Base-by-base conservation (phyloP, 345 rosid genomes). In the Citrus unshiu region DNA sequence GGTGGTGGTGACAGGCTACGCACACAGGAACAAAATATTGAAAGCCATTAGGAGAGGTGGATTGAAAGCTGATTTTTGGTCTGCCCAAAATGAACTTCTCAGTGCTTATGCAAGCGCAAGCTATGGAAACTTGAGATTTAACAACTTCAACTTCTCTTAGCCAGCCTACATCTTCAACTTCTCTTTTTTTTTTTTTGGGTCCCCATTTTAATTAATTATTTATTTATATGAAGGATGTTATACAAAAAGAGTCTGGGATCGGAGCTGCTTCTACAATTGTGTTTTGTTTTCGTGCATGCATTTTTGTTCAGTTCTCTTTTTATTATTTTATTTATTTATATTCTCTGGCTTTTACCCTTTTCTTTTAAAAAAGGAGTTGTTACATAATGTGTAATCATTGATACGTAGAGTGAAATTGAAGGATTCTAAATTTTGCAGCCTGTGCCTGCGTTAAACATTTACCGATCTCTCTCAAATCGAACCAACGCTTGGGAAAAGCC, bases 51-150 rank as follows among this genome's bases (percentile, higher is more conserved):
- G 87, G 35, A 80, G 89, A 81, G 76, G 84, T 18, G 89, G 89
- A 60, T 73, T 84, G 3, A 87, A 81, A 77, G 89, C 89, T 32
- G 87, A 87, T 22, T 87, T 87, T 76, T 87, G 86, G 89, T 87
- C 87, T 69, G 57, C 77, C 13, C 87, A 84, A 58, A 78, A 78
- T 22, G 87, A 87, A 70, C 86, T 87, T 16, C 89, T 84, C 70
- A 76, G 37, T 84, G 87, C 82, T 24, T 86, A 86, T 51, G 79
- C 84, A 21, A 79, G 74, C 72, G 77, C 89, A 7, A 78, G 70
- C 59, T 84, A 80, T 70, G 83, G 76, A 63, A 73, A 66, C 80
- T 82, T 84, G 32, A 60, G 84, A 82, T 86, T 86, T 80, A 84
- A 59, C 80, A 80, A 67, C 77, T 65, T 80, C 81, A 86, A 71